Evolutionary conservation across 768 basidiomycete genomes (phyloP).

Genomic region (Amanita rimosa): DNA sequence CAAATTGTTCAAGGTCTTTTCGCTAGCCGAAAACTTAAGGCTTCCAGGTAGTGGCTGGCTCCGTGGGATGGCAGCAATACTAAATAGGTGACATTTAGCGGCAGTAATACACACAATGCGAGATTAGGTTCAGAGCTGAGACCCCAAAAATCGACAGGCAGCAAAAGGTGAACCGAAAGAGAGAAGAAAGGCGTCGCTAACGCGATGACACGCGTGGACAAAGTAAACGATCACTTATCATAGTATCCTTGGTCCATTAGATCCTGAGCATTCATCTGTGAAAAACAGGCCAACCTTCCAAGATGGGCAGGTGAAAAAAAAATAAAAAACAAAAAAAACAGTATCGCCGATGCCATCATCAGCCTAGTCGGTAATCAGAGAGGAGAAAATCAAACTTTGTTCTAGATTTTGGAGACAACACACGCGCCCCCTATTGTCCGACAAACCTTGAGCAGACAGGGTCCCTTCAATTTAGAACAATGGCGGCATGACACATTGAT

Average conservation of each 20-base stretch:
- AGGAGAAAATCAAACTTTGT: not conserved
- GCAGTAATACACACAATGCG: not conserved
- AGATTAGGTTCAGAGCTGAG: slow-evolving; percentile 4
- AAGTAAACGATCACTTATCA: slow-evolving; percentile 16
- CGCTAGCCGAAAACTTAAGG: slow-evolving; percentile 62
- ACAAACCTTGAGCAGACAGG: not conserved
- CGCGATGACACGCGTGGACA: not conserved
- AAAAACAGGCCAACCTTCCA: slow-evolving; percentile 66
- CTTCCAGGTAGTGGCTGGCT: slow-evolving; percentile 53
- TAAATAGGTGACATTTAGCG: slow-evolving; percentile 15
- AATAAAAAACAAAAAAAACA: too few species aligned
- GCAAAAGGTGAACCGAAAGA: not conserved
- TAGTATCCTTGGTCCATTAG: slow-evolving; percentile 52
- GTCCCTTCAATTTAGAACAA: not conserved
- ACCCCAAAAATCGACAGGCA: not conserved
- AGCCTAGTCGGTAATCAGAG: slow-evolving; percentile 57
- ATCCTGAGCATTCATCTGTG: slow-evolving; percentile 64
- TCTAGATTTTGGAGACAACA: not conserved
- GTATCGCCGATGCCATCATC: slow-evolving; percentile 49
- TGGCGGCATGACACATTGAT: not conserved
- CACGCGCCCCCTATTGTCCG: not conserved
- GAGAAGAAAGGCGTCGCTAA: not conserved
- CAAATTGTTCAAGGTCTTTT: slow-evolving; percentile 70
- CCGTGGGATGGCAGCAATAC: slow-evolving; percentile 85
- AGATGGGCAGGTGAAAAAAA: too few species aligned